phyloP scores from a whole-genome alignment of 495 filamentous ascomycete genomes.

The Glutinoglossum americanum region DNA sequence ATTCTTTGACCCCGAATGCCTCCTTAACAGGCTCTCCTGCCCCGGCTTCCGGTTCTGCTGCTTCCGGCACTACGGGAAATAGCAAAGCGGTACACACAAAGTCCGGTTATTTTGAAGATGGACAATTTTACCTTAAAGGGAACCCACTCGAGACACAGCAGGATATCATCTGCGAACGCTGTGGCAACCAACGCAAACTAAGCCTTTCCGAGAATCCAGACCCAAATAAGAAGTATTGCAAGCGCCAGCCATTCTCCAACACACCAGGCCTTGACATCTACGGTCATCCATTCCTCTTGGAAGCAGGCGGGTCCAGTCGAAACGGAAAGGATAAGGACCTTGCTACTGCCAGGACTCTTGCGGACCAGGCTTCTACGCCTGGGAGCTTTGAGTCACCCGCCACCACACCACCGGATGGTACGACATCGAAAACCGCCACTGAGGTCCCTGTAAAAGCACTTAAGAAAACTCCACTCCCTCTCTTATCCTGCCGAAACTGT shows the following conservation, averaged over 20 bases:
- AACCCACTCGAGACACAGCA: conserved; percentile 53
- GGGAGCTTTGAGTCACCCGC: conserved; percentile 2
- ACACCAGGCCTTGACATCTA: conserved; percentile 63
- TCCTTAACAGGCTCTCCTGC: conserved; percentile 7
- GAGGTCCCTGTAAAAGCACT: background rate
- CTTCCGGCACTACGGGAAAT: conserved; percentile 16
- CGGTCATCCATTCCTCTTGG: conserved; percentile 45
- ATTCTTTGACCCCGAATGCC: background rate
- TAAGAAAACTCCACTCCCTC: background rate
- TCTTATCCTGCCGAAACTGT: background rate
- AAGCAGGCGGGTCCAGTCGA: conserved; percentile 11
- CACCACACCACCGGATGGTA: background rate
- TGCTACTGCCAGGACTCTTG: background rate
- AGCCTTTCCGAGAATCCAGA: conserved; percentile 11
- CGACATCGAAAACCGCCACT: background rate
- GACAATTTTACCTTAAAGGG: conserved; percentile 47
- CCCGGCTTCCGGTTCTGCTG: conserved; percentile 20
- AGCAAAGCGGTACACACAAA: conserved; percentile 30
- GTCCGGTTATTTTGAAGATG: conserved; percentile 49
- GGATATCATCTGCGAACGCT: conserved; percentile 34
- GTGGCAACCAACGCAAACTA: conserved; percentile 16
- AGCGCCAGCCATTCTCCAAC: conserved; percentile 48
- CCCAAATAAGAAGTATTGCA: conserved; percentile 37
- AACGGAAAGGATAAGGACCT: background rate
- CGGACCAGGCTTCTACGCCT: background rate